Base-by-base conservation (phyloP, 1,284 basidiomycete species). In the Tylopilus sp. region DNA sequence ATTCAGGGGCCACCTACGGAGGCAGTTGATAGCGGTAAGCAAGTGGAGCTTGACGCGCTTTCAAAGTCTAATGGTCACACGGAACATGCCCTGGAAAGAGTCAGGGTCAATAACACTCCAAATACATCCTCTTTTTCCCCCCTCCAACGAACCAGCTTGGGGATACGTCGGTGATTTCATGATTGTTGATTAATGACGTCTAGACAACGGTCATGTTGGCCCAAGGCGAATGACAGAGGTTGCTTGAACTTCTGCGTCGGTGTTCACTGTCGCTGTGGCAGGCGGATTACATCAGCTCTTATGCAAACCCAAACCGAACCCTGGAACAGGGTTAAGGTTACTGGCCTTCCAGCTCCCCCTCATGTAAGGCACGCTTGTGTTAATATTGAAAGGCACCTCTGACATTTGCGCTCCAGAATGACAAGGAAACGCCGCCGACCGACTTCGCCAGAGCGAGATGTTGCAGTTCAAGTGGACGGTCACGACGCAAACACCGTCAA, bases 381-480 rank as follows among this genome's bases (percentile, higher is more conserved):
- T n/a, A n/a, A n/a, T n/a, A n/a, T n/a, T n/a, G n/a, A n/a, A n/a
- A n/a, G n/a, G n/a, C n/a, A n/a, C n/a, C n/a, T n/a, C n/a, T n/a
- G n/a, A n/a, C n/a, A n/a, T n/a, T n/a, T n/a, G n/a, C n/a, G n/a
- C n/a, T n/a, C n/a, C n/a, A n/a, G n/a, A n/a, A n/a, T 40, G 56
- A 28, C 20, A 7, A 50, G 50, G 49, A 63, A 64, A 48, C 61
- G 57, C 31, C 37, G 39, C 26, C 60, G 52, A 20, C 50, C 61
- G 10, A 42, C 12, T 17, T 61, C 46, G 11, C 44, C 45, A 26
- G 46, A 14, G 2, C 35, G 9, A 42, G 40, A 40, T 21, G 17
- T 28, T 12, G n/a, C 31, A 26, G 21, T 11, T 5, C 31, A 36
- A 21, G n/a, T 42, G 30, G 24, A 33, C 18, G 6, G 14, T 29